These are phyloP conservation scores for Zygoascus biomembranicola DNA, from an alignment of 805 yeast genomes.

Conservation along the genomic window DNA sequence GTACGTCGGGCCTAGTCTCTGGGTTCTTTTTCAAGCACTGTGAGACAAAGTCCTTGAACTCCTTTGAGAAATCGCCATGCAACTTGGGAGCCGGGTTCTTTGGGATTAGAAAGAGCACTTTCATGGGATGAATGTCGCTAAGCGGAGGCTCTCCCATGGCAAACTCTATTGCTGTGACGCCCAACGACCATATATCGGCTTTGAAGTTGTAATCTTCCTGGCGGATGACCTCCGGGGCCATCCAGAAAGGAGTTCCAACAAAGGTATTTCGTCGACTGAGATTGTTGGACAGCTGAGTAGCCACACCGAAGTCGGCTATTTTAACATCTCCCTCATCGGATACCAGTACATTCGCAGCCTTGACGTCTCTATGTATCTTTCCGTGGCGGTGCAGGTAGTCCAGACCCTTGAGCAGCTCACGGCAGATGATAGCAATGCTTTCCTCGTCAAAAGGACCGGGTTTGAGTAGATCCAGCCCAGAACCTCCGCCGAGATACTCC, in stretches of 20 bases:
- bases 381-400: conserved; percentile 61
- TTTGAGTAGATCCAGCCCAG: conserved; percentile 52
- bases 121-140: conserved; percentile 45
- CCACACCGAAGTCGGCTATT: conserved; percentile 93
- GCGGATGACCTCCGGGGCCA: conserved; percentile 97
- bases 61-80: conserved; percentile 32
- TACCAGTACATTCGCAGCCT: conserved; percentile 82
- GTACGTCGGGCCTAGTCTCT: conserved; percentile 54
- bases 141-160: conserved; percentile 69
- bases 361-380: conserved; percentile 83
- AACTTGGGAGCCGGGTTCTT: conserved; percentile 40
- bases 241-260: conserved; percentile 69
- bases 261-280: conserved; percentile 40
- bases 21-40: conserved; percentile 70
- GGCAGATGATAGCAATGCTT: conserved; percentile 44
- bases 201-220: conserved; percentile 68
- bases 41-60: conserved; percentile 60
- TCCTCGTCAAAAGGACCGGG: conserved; percentile 46
- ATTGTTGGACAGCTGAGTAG: conserved; percentile 63
- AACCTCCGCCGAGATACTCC: conserved; percentile 78
- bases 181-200: conserved; percentile 76
- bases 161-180: conserved; percentile 68
- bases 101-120: conserved; percentile 45
- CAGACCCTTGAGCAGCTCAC: conserved; percentile 52
- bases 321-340: conserved; percentile 68